Evolutionary conservation across 129 eudicot genomes (phyloP).

Genomic region (Silybum marianum): DNA sequence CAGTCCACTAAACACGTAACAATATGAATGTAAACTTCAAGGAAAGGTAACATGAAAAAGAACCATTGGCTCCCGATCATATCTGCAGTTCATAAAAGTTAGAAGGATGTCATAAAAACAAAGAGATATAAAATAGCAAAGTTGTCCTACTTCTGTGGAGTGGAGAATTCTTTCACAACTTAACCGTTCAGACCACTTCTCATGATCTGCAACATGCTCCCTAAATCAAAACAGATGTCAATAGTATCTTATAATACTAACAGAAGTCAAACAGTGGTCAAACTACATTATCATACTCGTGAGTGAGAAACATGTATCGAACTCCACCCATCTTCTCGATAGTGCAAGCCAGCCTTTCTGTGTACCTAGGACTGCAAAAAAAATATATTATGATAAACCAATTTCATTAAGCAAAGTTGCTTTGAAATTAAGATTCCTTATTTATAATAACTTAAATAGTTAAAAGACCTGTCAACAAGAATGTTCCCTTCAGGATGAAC

Average conservation of each 20-base stretch:
- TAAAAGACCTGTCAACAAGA: conserved; percentile 67
- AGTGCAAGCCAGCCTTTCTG: conserved; percentile 52
- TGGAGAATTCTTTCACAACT: conserved; percentile 64
- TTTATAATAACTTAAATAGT: not conserved
- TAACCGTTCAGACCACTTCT: conserved; percentile 62
- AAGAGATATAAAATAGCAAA: not conserved
- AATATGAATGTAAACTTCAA: not conserved
- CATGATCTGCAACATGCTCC: conserved; percentile 86
- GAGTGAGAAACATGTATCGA: conserved; percentile 82
- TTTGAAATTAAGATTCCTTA: not conserved
- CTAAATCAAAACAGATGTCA: conserved; percentile 36
- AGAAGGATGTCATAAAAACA: not conserved
- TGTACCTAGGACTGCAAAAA: conserved; percentile 68
- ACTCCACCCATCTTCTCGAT: conserved; percentile 73
- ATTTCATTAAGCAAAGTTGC: not conserved
- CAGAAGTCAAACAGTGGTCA: not conserved
- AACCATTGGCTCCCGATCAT: not conserved
- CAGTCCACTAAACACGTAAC: not conserved
- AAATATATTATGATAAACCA: conserved; percentile 12
- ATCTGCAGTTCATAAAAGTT: not conserved
- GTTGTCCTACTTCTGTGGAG: conserved; percentile 46
- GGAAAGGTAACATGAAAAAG: not conserved
- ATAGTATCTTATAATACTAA: not conserved
- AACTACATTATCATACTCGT: conserved; percentile 48
- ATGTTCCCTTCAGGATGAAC: conserved; percentile 75